These are phyloP conservation scores for Macadamia tetraphylla DNA, from an alignment of 164 flowering plant species.

Conservation along the genomic window DNA sequence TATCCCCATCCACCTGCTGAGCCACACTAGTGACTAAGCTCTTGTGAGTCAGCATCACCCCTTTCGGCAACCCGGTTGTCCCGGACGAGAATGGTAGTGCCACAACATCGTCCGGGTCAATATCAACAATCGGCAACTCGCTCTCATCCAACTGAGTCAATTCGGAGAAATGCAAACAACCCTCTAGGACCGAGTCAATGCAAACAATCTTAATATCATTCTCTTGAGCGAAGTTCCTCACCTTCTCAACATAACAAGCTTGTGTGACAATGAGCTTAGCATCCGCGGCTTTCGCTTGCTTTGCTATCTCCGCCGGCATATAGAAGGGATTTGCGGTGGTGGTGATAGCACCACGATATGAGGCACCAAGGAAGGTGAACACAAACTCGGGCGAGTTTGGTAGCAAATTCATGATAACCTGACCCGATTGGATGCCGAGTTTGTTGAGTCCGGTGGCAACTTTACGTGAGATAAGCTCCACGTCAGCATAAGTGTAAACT, in stretches of 20 bases:
- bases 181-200: conserved; percentile 20
- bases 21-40: conserved; percentile 78
- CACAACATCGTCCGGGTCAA: conserved; percentile 66
- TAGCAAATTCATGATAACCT: conserved; percentile 72
- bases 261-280: conserved; percentile 54
- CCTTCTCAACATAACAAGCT: conserved; percentile 43
- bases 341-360: conserved; percentile 53
- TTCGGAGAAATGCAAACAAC: conserved; percentile 52
- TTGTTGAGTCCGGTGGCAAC: conserved; percentile 62
- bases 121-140: conserved; percentile 42
- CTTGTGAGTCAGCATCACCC: conserved; percentile 81
- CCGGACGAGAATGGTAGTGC: conserved; percentile 87
- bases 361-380: conserved; percentile 77
- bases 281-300: conserved; percentile 57
- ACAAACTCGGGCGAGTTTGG: conserved; percentile 78
- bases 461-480: conserved; percentile 47
- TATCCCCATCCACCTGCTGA: conserved; percentile 89
- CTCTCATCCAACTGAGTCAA: conserved; percentile 41
- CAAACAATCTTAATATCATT: conserved; percentile 14
- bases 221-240: conserved; percentile 30
- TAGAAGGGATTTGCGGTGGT: neutral
- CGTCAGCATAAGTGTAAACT: conserved; percentile 47
- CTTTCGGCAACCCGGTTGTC: conserved; percentile 36
- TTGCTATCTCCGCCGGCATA: conserved; percentile 59
- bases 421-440: conserved; percentile 52